Evolutionary conservation across 129 eudicot species (phyloP).

Genomic region (Tagetes patula): DNA sequence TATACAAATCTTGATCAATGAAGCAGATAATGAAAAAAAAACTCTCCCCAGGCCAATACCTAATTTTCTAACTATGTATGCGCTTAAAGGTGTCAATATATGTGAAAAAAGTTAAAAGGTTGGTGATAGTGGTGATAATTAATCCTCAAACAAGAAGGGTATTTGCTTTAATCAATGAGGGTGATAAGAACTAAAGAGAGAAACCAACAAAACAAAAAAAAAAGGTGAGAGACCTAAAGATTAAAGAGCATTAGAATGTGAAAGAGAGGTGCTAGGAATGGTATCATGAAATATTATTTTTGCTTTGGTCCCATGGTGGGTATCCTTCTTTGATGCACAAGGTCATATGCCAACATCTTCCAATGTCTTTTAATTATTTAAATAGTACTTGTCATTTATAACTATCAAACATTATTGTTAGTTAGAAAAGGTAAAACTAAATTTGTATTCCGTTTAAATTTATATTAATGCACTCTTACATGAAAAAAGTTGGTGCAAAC

Average conservation of each 20-base stretch:
- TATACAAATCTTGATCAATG: no score
- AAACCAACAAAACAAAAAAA: constrained; percentile 42
- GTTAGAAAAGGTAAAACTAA: constrained; percentile 2
- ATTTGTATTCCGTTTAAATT: neutral
- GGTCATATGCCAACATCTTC: constrained; percentile 37
- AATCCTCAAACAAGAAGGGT: constrained; percentile 34
- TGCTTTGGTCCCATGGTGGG: constrained; percentile 46
- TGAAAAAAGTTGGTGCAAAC: neutral
- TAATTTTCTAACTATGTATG: constrained; percentile 22
- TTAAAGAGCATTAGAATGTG: constrained; percentile 29
- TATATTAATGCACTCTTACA: neutral
- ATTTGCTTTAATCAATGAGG: constrained; percentile 29
- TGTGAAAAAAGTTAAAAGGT: constrained; percentile 34
- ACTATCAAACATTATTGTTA: neutral
- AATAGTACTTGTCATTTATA: neutral
- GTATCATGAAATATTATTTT: constrained; percentile 33
- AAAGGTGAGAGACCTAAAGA: constrained; percentile 29
- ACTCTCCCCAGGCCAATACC: neutral
- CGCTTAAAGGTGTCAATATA: constrained; percentile 23
- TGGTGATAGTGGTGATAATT: constrained; percentile 40
- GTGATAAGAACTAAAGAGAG: constrained; percentile 35
- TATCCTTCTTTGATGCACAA: constrained; percentile 35
- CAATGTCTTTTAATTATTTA: constrained; percentile 28
- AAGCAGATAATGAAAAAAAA: no score
- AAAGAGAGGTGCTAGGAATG: constrained; percentile 46